Base-by-base conservation (phyloP, 192 early-diverging fungal species). In the Gamsiella multidivaricata region DNA sequence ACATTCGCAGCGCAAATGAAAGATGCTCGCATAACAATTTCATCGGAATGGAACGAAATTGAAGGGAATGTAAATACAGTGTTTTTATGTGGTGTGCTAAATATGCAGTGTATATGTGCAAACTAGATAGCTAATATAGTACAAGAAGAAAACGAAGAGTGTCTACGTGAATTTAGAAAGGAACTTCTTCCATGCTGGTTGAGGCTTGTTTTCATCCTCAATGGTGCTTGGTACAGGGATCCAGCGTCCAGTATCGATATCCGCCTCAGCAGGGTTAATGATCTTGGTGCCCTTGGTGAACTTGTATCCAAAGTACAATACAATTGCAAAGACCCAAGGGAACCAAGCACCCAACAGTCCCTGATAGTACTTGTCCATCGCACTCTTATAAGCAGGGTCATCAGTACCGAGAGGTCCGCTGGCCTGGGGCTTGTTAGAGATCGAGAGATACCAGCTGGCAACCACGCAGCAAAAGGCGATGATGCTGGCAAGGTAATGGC, bases 271-370 rank as follows among this genome's bases (percentile, higher is more conserved):
- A 9, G 91, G 79, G 28, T 87, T 86, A 57, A 92, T 70, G 59
- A 91, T 80, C 64, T 87, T 86, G 3, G 91, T 87, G 34, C 83
- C 84, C 60, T 87, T 91, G 58, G 80, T 50, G 43, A 86, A 61
- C 82, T 92, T 93, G 85, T 89, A 95, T 10, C 69, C 83, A 52
- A 89, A 65, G 69, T 85, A 93, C 15, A 91, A 61, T 2, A 86
- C 31, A 22, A 90, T 9, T 26, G 89, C 89, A 66, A 89, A 68
- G 22, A 86, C 37, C 92, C 90, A 79, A 88, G 80, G 46, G 89
- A 86, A 64, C 92, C 71, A 65, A 74, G 85, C 69, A 88, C 79
- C 65, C 87, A 93, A 43, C 81, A 88, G 7, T 79, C 84, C 51
- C 86, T 75, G 61, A 81, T 81, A 64, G 72, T 69, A 20, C 53